Percentiles rank a stretch among this genome's conserved stretches.
phyloP scores from a whole-genome alignment of 257 asterid genomes.

The Salvia hispanica region DNA sequence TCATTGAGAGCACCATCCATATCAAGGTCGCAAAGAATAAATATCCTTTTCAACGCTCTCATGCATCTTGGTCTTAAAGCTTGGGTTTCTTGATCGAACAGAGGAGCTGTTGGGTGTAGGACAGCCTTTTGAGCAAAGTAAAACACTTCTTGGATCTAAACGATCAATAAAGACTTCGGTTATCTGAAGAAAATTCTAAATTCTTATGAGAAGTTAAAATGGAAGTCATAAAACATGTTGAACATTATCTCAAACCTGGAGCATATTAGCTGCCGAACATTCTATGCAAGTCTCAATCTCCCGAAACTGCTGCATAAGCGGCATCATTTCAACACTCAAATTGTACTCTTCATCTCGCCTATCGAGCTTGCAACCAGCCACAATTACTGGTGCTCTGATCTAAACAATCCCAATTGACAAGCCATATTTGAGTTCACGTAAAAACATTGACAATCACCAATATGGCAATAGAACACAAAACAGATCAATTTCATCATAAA shows the following conservation, averaged over 20 bases:
- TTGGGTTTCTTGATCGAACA: conserved; percentile 89
- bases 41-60: conserved; percentile 86
- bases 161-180: conserved; percentile 29
- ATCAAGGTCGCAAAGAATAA: conserved; percentile 86
- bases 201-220: conserved; percentile 4
- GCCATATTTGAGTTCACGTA: conserved; percentile 15
- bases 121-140: conserved; percentile 96
- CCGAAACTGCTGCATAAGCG: conserved; percentile 90
- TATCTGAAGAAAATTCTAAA: conserved; percentile 5
- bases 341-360: conserved; percentile 68
- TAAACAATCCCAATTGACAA: conserved; percentile 39
- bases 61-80: conserved; percentile 80
- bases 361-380: conserved; percentile 96
- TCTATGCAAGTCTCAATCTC: conserved; percentile 38
- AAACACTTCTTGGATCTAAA: conserved; percentile 87
- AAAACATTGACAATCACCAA: conserved; percentile 17
- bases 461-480: not conserved
- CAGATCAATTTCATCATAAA: conserved; percentile 19
- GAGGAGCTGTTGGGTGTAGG: conserved; percentile 94
- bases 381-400: conserved; percentile 87
- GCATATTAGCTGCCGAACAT: conserved; percentile 88
- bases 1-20: conserved; percentile 88
- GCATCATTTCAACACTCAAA: conserved; percentile 73
- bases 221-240: conserved; percentile 16
- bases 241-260: conserved; percentile 60